phyloP scores from a whole-genome alignment of 805 yeast species.

The Starmerella stellata region DNA sequence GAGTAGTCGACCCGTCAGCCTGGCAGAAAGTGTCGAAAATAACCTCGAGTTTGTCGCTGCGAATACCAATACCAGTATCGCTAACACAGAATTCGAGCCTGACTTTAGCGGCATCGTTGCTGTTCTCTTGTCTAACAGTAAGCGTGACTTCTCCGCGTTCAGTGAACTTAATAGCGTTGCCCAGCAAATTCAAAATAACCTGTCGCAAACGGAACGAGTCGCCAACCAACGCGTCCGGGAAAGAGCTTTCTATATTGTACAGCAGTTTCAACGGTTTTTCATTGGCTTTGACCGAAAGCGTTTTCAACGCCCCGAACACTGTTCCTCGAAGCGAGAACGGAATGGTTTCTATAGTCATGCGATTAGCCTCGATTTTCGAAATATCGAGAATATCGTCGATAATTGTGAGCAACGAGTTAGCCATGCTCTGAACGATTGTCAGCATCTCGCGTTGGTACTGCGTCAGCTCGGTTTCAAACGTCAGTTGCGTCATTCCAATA shows the following conservation, averaged over 20 bases:
- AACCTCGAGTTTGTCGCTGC: conserved; percentile 63
- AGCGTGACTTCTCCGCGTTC: conserved; percentile 66
- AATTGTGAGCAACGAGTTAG: conserved; percentile 67
- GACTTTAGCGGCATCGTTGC: conserved; percentile 27
- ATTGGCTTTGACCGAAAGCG: conserved; percentile 75
- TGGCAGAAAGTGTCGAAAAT: conserved; percentile 83
- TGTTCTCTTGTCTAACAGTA: conserved; percentile 42
- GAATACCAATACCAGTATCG: conserved; percentile 84
- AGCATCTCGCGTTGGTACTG: conserved; percentile 87
- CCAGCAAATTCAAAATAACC: conserved; percentile 69
- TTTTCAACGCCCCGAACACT: conserved; percentile 75
- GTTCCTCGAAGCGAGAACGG: conserved; percentile 76
- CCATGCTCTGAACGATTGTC: conserved; percentile 72
- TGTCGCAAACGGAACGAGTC: conserved; percentile 79
- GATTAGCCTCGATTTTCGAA: conserved; percentile 80
- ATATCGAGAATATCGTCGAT: conserved; percentile 83
- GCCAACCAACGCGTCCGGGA: conserved; percentile 74
- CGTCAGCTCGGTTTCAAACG: conserved; percentile 72
- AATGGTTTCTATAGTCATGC: conserved; percentile 83
- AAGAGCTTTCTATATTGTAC: conserved; percentile 67
- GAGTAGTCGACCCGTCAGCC: conserved; percentile 84
- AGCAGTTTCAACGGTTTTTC: conserved; percentile 67
- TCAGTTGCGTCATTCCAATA: conserved; percentile 79
- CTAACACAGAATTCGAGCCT: conserved; percentile 70
- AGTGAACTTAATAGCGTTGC: conserved; percentile 80